Evolutionary conservation across 2,329 filamentous ascomycete species (phyloP).

Genomic region (Tolypocladium guangdongense): DNA sequence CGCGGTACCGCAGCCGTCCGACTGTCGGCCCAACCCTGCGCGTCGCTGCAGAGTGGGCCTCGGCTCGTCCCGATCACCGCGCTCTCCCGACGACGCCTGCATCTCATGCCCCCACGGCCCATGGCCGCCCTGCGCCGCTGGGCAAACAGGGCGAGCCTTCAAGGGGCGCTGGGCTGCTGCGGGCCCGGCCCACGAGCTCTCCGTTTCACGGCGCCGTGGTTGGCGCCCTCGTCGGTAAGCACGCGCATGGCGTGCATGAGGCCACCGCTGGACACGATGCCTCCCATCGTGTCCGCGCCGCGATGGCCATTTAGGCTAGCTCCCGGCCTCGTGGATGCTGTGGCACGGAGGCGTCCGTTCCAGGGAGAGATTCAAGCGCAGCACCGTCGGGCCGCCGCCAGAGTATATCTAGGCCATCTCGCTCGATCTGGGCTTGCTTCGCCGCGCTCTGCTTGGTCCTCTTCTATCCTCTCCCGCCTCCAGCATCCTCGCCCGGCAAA

Average conservation of each 20-base stretch:
- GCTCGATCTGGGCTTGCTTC: background rate
- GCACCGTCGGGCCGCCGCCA: background rate
- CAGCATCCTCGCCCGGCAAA: background rate
- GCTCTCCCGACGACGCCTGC: background rate
- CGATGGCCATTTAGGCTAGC: too few species aligned
- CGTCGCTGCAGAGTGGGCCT: background rate
- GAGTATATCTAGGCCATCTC: background rate
- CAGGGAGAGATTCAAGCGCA: background rate
- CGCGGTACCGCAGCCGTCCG: background rate
- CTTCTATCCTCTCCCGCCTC: background rate
- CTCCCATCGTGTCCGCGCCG: background rate
- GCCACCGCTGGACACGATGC: background rate
- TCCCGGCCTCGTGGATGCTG: background rate
- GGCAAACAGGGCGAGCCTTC: background rate
- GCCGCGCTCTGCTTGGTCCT: too few species aligned
- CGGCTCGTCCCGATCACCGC: conserved; percentile 3
- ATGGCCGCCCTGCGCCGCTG: background rate
- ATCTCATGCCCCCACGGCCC: conserved; percentile 1
- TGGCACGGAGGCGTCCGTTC: background rate
- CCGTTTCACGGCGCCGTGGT: background rate
- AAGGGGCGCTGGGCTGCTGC: background rate
- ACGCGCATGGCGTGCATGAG: too few species aligned
- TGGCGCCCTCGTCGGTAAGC: background rate
- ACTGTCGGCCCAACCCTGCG: background rate
- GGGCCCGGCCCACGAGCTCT: background rate